Evolutionary conservation across 805 yeast genomes (phyloP), one percentile per base, ranked within the genome.

Genomic region (Wickerhamiella spandovensis): DNA sequence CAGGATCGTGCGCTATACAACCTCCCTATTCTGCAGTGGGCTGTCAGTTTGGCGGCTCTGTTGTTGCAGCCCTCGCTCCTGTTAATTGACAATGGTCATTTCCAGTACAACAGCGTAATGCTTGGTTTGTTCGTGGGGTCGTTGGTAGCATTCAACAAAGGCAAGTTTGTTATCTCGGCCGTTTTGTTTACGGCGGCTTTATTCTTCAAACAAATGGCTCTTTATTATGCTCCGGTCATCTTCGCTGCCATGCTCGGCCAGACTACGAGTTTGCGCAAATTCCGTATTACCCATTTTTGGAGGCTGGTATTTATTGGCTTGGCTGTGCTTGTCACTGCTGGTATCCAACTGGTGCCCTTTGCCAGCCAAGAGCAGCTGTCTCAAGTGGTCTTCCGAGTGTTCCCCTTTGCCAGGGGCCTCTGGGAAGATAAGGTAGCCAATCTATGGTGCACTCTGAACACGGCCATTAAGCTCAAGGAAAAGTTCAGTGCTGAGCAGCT

Each of bases 391-490:
- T 53, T 65, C 43, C 75, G 97, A 54, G 81, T 90, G 28, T 92
- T 92, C 64, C 98, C 99, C 1, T 90, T 92, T 57, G 77, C 80
- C 44, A 75, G 97, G 62, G 98, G 98, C 0, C 73, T 92, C 7
- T 92, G 94, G 73, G 98, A 92, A 64, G 97, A 92, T 63, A 92
- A 92, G 64, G 97, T 92, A 15, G 95, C 95, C 39, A 92, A 89
- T 62, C 83, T 92, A 60, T 92, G 99, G 99, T 89, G 97, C 65
- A 82, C 95, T n/a, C 71, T 88, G 1, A 92, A 92, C 64, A 71
- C 83, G 0, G 54, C 87, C 10, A 64, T 89, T 62, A 90, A 90
- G 63, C 82, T 86, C 61, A 79, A 76, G 55, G 58, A 66, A 4
- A 47, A 72, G 0, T 82, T 84, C 59, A 63, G 77, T 1, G 71